phyloP scores from a whole-genome alignment of 352 stramenopile genomes.

The Globisporangium takayamanum region DNA sequence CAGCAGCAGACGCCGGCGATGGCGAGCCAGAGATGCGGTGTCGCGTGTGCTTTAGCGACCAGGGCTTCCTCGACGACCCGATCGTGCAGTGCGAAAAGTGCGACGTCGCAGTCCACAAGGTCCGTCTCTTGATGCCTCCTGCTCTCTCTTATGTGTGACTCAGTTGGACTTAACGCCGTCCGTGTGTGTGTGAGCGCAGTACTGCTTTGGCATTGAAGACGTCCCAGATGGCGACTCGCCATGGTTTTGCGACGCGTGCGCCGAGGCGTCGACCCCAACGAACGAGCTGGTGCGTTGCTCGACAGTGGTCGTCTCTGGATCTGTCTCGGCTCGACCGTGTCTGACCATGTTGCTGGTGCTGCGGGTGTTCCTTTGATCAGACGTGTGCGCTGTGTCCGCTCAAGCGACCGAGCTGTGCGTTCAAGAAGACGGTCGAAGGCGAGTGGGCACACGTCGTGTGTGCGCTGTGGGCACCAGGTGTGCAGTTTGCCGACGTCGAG shows the following conservation, averaged over 20 bases:
- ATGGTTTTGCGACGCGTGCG: conserved; percentile 84
- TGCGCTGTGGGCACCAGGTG: conserved; percentile 77
- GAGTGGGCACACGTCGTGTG: conserved; percentile 86
- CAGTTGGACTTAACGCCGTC: background rate
- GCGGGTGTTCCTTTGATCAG: conserved; percentile 36
- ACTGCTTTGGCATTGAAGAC: conserved; percentile 81
- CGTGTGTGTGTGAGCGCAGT: conserved; percentile 26
- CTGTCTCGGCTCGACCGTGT: background rate
- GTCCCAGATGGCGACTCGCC: conserved; percentile 76
- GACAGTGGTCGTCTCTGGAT: background rate
- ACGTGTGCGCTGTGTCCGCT: conserved; percentile 74
- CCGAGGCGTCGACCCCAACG: conserved; percentile 28
- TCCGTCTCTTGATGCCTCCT: conserved; percentile 15
- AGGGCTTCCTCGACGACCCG: conserved; percentile 80
- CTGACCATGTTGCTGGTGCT: background rate
- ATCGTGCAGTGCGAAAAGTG: conserved; percentile 88
- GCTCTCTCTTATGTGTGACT: background rate
- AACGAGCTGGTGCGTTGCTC: conserved; percentile 37
- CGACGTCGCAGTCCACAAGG: conserved; percentile 78
- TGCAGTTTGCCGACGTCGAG: conserved; percentile 83
- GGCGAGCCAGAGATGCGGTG: conserved; percentile 86
- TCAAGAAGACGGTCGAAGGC: conserved; percentile 77
- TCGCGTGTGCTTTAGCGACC: conserved; percentile 84
- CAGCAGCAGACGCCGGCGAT: conserved; percentile 8
- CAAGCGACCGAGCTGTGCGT: conserved; percentile 56